These are phyloP conservation scores for Fusarium sp. DNA, from an alignment of 2,329 filamentous ascomycete species.

Conservation along the genomic window DNA sequence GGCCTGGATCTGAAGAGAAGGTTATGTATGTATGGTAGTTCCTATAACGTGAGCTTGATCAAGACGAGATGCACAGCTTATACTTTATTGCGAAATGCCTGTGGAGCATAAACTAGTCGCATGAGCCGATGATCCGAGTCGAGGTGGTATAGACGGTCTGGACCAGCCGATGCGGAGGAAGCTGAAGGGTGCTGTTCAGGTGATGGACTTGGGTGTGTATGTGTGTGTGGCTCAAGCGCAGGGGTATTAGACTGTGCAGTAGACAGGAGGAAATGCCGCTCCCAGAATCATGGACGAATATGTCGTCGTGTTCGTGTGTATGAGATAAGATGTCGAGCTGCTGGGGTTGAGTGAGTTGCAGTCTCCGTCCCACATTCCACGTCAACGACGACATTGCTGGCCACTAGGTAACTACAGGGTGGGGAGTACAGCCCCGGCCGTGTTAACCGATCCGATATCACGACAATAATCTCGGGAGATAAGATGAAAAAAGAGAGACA, in stretches of 20 bases:
- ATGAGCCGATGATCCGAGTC: slow-evolving; percentile 16
- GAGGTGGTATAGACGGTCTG: slow-evolving; percentile 14
- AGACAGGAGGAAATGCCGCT: neutral
- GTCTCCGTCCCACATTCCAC: neutral
- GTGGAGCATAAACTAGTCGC: neutral
- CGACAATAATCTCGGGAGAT: neutral
- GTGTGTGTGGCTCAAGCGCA: slow-evolving; percentile 21
- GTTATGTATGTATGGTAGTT: neutral
- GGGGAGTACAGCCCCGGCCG: neutral
- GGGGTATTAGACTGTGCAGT: neutral
- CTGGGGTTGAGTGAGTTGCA: neutral
- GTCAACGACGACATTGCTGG: slow-evolving; percentile 2
- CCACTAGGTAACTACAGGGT: neutral
- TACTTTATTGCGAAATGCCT: slow-evolving; percentile 2
- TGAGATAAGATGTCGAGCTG: neutral
- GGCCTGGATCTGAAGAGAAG: neutral
- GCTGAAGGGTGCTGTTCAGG: slow-evolving; percentile 9
- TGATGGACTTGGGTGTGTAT: slow-evolving; percentile 21
- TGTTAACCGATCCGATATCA: slow-evolving; percentile 1
- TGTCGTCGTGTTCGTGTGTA: too few species aligned
- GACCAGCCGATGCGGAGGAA: slow-evolving; percentile 10
- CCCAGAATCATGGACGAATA: neutral
- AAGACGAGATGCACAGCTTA: neutral
- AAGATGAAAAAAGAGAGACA: neutral
- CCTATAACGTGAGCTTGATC: slow-evolving; percentile 10